phyloP scores from a whole-genome alignment of 2,329 filamentous ascomycete species.

The Boeremia exigua region DNA sequence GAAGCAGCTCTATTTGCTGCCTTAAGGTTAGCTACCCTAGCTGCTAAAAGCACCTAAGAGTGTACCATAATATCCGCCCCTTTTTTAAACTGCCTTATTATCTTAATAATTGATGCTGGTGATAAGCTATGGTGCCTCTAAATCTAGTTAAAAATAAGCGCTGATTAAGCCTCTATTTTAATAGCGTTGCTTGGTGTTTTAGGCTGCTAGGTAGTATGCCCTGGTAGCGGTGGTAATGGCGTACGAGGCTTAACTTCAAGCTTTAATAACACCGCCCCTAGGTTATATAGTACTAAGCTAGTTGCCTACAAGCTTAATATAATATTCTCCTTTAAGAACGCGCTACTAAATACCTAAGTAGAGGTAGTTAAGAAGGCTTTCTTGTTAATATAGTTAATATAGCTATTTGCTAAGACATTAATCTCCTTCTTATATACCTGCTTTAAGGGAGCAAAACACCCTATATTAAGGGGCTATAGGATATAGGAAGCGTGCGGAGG shows the following conservation, averaged over 20 bases:
- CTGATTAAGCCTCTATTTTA: slow-evolving; percentile 9
- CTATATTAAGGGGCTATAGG: not conserved
- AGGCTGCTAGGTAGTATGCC: slow-evolving; percentile 6
- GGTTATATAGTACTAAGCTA: slow-evolving; percentile 43
- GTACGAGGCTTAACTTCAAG: slow-evolving; percentile 29
- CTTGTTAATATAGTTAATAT: slow-evolving; percentile 11
- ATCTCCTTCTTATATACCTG: slow-evolving; percentile 39
- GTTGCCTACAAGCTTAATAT: slow-evolving; percentile 37
- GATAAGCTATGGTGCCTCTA: too few relatives aligned
- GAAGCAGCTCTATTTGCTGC: too few relatives aligned
- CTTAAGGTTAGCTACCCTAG: too few relatives aligned
- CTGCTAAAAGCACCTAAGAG: too few relatives aligned
- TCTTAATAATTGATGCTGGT: too few relatives aligned
- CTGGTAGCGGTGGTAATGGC: slow-evolving; percentile 11
- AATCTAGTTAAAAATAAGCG: too few relatives aligned
- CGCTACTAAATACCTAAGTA: slow-evolving; percentile 1
- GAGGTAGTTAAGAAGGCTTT: slow-evolving; percentile 3
- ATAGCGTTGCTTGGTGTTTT: slow-evolving; percentile 12
- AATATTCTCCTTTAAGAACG: slow-evolving; percentile 27
- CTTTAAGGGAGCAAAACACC: slow-evolving; percentile 23
- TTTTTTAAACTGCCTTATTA: too few relatives aligned
- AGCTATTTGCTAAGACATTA: not conserved
- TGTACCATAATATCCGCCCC: too few relatives aligned
- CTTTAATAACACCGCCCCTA: slow-evolving; percentile 35
- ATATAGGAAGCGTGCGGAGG: not conserved